Percentiles rank a stretch among this genome's conserved stretches.
These are phyloP conservation scores for Debaryomyces nepalensis DNA, from an alignment of 1,139 yeast genomes.

Conservation along the genomic window DNA sequence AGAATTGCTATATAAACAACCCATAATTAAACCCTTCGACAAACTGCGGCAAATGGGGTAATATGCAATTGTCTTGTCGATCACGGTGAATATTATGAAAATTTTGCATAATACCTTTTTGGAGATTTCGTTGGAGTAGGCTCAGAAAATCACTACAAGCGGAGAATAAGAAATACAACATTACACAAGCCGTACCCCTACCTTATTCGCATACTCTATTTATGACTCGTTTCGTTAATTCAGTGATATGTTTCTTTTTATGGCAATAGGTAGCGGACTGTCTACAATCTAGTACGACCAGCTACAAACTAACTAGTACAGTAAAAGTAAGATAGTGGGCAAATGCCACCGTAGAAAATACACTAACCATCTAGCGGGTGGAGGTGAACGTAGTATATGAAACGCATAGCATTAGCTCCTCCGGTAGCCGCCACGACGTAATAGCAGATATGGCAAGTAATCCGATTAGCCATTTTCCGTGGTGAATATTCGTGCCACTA, in stretches of 20 bases:
- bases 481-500: neutral
- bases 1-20: slow-evolving; percentile 7
- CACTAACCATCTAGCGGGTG: too few species aligned
- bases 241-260: neutral
- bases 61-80: slow-evolving; percentile 1
- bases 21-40: slow-evolving; percentile 2
- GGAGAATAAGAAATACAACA: slow-evolving; percentile 10
- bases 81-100: neutral
- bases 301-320: too few species aligned
- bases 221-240: neutral
- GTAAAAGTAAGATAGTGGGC: too few species aligned
- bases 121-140: slow-evolving; percentile 10
- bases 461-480: too few species aligned
- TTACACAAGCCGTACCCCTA: slow-evolving; percentile 2
- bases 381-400: too few species aligned
- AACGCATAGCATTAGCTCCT: too few species aligned
- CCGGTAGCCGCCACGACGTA: too few species aligned
- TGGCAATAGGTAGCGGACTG: neutral
- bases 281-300: too few species aligned
- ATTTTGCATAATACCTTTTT: slow-evolving; percentile 3
- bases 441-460: too few species aligned
- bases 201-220: slow-evolving; percentile 1
- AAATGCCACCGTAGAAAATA: too few species aligned
- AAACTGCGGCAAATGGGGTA: slow-evolving; percentile 7
- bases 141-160: slow-evolving; percentile 2